Evolutionary conservation across 371 early-diverging fungal species (phyloP).

Genomic region (Apophysomyces variabilis): DNA sequence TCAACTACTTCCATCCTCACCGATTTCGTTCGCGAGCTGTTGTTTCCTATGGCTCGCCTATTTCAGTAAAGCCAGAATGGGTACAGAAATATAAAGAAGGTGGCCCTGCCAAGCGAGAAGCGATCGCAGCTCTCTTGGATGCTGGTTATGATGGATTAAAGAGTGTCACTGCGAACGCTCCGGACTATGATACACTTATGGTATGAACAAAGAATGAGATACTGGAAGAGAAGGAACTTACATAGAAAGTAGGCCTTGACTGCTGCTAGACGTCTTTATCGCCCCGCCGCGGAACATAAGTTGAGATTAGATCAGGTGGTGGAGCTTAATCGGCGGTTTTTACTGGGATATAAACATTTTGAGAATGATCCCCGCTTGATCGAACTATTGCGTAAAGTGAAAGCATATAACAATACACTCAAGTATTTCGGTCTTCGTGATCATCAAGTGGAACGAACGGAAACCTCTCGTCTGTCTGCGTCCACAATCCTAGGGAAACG

Average conservation of each 20-base stretch:
- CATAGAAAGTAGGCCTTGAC: constrained; percentile 57
- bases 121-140: constrained; percentile 67
- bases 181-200: constrained; percentile 79
- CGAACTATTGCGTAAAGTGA: constrained; percentile 62
- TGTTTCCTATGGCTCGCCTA: constrained; percentile 84
- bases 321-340: constrained; percentile 73
- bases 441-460: constrained; percentile 81
- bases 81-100: constrained; percentile 75
- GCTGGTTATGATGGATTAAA: constrained; percentile 67
- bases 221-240: too few relatives aligned
- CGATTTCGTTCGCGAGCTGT: constrained; percentile 89
- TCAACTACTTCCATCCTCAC: constrained; percentile 90
- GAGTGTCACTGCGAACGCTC: constrained; percentile 83
- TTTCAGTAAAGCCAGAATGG: constrained; percentile 64
- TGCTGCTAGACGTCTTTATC: constrained; percentile 77
- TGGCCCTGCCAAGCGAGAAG: constrained; percentile 72
- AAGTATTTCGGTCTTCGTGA: constrained; percentile 83
- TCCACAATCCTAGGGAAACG: constrained; percentile 59
- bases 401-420: constrained; percentile 76
- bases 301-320: constrained; percentile 65
- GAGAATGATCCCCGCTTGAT: constrained; percentile 64
- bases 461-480: constrained; percentile 58
- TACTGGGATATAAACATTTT: constrained; percentile 64
- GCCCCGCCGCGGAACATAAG: constrained; percentile 59
- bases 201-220: constrained; percentile 26